Evolutionary conservation across 1,284 basidiomycete species (phyloP).

Genomic region (Puccinia polysora): DNA sequence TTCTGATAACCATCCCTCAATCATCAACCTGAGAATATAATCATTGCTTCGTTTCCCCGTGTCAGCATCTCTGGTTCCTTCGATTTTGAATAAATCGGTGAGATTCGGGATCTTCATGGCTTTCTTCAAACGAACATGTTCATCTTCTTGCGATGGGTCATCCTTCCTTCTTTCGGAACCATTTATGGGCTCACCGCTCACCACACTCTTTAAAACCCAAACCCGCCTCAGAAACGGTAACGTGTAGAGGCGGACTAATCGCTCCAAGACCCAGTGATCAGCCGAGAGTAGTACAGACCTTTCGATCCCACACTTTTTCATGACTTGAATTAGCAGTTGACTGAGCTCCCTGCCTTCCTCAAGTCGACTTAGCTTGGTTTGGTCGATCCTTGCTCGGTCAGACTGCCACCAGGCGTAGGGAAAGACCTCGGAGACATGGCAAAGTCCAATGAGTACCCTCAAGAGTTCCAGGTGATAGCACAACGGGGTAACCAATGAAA

Average conservation of each 20-base stretch:
- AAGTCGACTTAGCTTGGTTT: conserved; percentile 6
- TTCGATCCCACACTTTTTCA: conserved; percentile 34
- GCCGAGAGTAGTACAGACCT: conserved; percentile 22
- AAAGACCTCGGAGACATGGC: conserved; percentile 3
- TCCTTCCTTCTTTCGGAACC: not conserved
- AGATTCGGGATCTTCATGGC: conserved; percentile 32
- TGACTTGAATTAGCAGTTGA: conserved; percentile 2
- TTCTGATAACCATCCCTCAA: conserved; percentile 15
- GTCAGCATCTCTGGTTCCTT: not conserved
- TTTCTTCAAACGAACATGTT: conserved; percentile 20
- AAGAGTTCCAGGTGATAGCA: conserved; percentile 83
- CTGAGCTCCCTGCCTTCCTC: conserved; percentile 10
- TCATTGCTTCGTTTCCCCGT: conserved; percentile 6
- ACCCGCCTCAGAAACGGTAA: conserved; percentile 88
- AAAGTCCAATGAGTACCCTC: conserved; percentile 71
- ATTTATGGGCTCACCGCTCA: not conserved
- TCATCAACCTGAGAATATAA: conserved; percentile 8
- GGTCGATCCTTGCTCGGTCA: conserved; percentile 2
- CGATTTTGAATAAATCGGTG: conserved; percentile 8
- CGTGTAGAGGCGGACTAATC: conserved; percentile 37
- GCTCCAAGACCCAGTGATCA: conserved; percentile 35
- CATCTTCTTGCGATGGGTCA: not conserved
- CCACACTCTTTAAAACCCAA: conserved; percentile 66
- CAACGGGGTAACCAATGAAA: conserved; percentile 75
- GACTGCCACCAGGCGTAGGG: conserved; percentile 31